A percentile compares a stretch with the other conserved stretches of the same genome.
phyloP scores from a whole-genome alignment of 2,329 filamentous ascomycete genomes.

The Hypoxylon sp. region DNA sequence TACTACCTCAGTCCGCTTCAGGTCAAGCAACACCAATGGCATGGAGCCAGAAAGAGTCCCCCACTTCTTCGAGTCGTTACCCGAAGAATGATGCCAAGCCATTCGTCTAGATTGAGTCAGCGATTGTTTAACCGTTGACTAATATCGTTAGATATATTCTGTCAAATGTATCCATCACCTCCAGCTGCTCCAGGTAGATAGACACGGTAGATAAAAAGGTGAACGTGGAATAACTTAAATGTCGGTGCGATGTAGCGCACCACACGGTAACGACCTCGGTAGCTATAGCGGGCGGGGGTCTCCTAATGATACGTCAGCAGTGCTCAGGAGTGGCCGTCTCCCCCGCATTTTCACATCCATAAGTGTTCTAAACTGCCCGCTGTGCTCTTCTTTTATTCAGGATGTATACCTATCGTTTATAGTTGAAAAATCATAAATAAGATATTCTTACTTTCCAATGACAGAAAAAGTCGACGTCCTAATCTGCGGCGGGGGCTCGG shows the following conservation, averaged over 20 bases:
- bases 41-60: neutral
- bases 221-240: neutral
- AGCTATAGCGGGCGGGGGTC: neutral
- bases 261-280: neutral
- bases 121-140: neutral
- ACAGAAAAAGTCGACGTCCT: constrained; percentile 63
- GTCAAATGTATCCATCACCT: neutral
- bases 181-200: neutral
- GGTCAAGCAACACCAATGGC: neutral
- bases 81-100: neutral
- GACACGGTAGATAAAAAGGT: neutral
- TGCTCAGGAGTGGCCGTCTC: neutral
- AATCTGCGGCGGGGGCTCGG: constrained; percentile 73
- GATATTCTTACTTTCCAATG: constrained; percentile 11
- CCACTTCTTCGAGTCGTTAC: neutral
- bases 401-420: neutral
- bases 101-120: neutral
- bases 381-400: neutral
- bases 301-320: neutral
- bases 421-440: neutral
- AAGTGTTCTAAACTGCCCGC: neutral
- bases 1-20: neutral
- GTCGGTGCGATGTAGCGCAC: neutral
- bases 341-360: constrained; percentile 21
- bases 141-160: neutral